Conservation (phyloP, 179 eudicot genomes). For the Actinidia polygama region DNA sequence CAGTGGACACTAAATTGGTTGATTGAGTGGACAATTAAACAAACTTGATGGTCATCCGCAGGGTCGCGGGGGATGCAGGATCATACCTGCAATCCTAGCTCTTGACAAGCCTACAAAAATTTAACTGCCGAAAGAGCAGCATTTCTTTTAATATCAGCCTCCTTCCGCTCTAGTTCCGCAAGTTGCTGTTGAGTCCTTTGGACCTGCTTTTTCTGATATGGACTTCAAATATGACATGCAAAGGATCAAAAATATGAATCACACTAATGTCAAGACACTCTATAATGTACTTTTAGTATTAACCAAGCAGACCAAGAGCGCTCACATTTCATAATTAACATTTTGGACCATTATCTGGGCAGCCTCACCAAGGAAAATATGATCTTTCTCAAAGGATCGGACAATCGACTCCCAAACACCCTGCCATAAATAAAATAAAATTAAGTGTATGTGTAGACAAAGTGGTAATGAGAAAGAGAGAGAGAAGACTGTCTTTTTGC, state of each 20-base stretch:
- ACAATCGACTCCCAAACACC: slow-evolving; percentile 95
- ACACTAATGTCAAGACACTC: slow-evolving; percentile 8
- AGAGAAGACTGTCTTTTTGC: background rate
- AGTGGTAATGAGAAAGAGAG: background rate
- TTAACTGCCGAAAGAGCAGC: slow-evolving; percentile 93
- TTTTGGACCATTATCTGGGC: slow-evolving; percentile 94
- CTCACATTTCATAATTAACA: slow-evolving; percentile 97
- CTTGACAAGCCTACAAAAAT: slow-evolving; percentile 94
- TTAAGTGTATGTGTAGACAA: slow-evolving; percentile 2
- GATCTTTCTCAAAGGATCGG: slow-evolving; percentile 88
- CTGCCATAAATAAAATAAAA: slow-evolving; percentile 39
- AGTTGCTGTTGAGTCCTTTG: slow-evolving; percentile 94
- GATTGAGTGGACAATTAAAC: slow-evolving; percentile 9
- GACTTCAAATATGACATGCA: slow-evolving; percentile 58
- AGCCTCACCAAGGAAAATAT: slow-evolving; percentile 91
- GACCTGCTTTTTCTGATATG: slow-evolving; percentile 91
- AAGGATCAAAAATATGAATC: slow-evolving; percentile 21
- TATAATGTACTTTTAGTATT: background rate
- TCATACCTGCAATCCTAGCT: slow-evolving; percentile 86
- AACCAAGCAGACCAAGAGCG: background rate
- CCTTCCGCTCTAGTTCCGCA: slow-evolving; percentile 92
- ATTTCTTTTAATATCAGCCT: slow-evolving; percentile 91
- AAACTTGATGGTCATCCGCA: background rate
- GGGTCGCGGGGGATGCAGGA: slow-evolving; percentile 1
- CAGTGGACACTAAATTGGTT: background rate